A percentile compares a stretch with the other conserved stretches of the same genome.
These are phyloP conservation scores for Tulasnella sp. DNA, from an alignment of 768 basidiomycete genomes.

Conservation along the genomic window DNA sequence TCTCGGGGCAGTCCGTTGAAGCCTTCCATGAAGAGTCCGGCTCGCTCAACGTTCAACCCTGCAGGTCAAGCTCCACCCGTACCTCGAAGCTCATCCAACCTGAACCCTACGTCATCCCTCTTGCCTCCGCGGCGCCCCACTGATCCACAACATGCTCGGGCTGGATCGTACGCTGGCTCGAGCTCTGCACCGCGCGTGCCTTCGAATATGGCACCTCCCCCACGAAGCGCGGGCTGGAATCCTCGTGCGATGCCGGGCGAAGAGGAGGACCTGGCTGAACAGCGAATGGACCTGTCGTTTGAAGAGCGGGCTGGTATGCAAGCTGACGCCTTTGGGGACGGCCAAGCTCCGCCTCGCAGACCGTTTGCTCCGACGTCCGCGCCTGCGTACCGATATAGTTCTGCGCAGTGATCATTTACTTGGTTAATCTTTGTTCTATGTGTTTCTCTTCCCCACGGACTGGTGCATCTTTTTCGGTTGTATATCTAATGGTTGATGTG, in stretches of 20 bases:
- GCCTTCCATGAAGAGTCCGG: slow-evolving; percentile 4
- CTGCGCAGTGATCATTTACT: background rate
- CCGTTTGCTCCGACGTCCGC: slow-evolving; percentile 7
- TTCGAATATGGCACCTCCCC: background rate
- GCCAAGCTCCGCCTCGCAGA: background rate
- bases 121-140: background rate
- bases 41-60: slow-evolving; percentile 7
- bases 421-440: background rate
- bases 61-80: background rate
- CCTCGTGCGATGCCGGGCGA: background rate
- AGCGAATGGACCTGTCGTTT: slow-evolving; percentile 9
- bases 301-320: background rate
- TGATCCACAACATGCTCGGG: background rate
- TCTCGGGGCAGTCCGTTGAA: background rate
- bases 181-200: background rate
- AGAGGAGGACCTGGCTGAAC: slow-evolving; percentile 12
- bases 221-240: background rate
- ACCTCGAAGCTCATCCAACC: slow-evolving; percentile 7
- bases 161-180: background rate
- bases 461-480: background rate
- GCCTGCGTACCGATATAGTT: slow-evolving; percentile 5
- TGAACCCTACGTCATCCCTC: background rate
- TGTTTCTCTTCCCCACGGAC: background rate
- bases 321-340: slow-evolving; percentile 13
- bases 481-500: background rate